Percentiles rank a stretch among this genome's conserved stretches.
phyloP scores from a whole-genome alignment of 805 yeast species.

The Lipomyces yamadae region DNA sequence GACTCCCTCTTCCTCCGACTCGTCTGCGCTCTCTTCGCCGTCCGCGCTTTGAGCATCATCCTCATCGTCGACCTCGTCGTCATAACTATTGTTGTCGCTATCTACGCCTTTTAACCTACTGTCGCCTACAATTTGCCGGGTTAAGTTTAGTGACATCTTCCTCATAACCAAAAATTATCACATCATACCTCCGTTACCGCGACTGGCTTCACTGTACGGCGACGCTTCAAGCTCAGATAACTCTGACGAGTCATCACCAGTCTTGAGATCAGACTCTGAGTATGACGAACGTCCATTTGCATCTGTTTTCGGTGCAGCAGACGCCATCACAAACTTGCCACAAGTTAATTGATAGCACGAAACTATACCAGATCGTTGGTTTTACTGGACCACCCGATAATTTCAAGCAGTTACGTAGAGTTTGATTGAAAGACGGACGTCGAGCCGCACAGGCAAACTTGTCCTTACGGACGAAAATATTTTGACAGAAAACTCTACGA shows the following conservation, averaged over 20 bases:
- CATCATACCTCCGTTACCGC: neutral
- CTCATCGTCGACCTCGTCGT: neutral
- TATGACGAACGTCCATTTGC: neutral
- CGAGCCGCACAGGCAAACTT: no score
- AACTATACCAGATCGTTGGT: neutral
- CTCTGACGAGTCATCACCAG: slow-evolving; percentile 25
- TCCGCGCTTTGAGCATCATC: neutral
- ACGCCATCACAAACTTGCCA: neutral
- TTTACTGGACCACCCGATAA: neutral
- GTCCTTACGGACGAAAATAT: no score
- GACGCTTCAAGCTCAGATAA: slow-evolving; percentile 29
- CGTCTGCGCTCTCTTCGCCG: neutral
- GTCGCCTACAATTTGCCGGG: neutral
- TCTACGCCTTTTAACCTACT: neutral
- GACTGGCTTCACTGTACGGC: slow-evolving; percentile 7
- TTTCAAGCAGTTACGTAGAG: neutral
- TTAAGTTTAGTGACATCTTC: neutral
- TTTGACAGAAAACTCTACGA: no score
- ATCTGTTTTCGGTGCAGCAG: neutral
- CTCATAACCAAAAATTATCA: slow-evolving; percentile 6
- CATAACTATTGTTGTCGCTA: slow-evolving; percentile 1
- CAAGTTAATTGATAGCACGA: neutral
- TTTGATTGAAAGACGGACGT: no score
- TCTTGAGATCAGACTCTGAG: neutral
- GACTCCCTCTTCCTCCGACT: neutral